A percentile compares a stretch with the other conserved stretches of the same genome.
phyloP scores from a whole-genome alignment of 2,329 filamentous ascomycete genomes.

The Penicillium vulpinum region DNA sequence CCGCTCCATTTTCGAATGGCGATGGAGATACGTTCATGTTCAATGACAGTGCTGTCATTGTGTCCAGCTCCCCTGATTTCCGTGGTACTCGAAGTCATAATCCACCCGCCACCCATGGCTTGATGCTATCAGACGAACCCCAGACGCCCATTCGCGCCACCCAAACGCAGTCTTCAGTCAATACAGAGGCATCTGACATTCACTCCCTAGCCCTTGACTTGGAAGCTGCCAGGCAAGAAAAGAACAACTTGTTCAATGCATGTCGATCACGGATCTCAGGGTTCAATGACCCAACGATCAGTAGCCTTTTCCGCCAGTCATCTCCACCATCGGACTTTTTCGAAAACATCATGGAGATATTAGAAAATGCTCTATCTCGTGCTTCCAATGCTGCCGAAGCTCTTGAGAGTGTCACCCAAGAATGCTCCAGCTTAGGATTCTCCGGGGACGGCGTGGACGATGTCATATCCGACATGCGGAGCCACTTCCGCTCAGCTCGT shows the following conservation, averaged over 20 bases:
- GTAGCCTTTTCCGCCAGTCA: slow-evolving; percentile 25
- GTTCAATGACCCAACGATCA: slow-evolving; percentile 24
- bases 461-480: slow-evolving; percentile 39
- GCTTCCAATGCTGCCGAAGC: slow-evolving; percentile 42
- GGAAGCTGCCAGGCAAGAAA: slow-evolving; percentile 42
- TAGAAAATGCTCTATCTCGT: slow-evolving; percentile 38
- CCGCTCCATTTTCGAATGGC: background rate
- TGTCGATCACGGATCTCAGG: slow-evolving; percentile 35
- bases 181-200: slow-evolving; percentile 28
- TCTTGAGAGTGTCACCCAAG: slow-evolving; percentile 37
- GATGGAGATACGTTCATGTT: slow-evolving; percentile 31
- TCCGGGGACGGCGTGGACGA: slow-evolving; percentile 31
- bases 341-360: slow-evolving; percentile 37
- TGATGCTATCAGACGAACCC: slow-evolving; percentile 14
- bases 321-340: slow-evolving; percentile 42
- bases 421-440: slow-evolving; percentile 44
- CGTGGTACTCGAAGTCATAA: slow-evolving; percentile 16
- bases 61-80: slow-evolving; percentile 36
- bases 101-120: slow-evolving; percentile 19
- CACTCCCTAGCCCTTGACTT: slow-evolving; percentile 38
- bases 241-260: slow-evolving; percentile 41
- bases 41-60: slow-evolving; percentile 32
- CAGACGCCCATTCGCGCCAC: background rate
- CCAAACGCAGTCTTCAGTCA: background rate
- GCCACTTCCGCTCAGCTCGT: slow-evolving; percentile 45